Evolutionary conservation across 148 eudicot species (phyloP).

Genomic region (Cornus kousa): DNA sequence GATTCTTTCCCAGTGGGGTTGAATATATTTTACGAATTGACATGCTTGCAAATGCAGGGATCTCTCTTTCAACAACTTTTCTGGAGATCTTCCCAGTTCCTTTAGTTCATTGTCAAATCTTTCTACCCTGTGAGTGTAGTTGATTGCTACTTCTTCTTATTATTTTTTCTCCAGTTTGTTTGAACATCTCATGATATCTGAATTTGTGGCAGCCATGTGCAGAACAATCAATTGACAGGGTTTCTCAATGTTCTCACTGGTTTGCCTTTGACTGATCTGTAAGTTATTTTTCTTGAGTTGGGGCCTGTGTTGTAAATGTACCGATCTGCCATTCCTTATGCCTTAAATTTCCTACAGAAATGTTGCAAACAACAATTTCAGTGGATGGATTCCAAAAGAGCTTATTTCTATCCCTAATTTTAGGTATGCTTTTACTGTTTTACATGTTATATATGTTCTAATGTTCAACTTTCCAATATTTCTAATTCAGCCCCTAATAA

Average conservation of each 20-base stretch:
- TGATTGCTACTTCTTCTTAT: slow-evolving; percentile 10
- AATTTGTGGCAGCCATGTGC: slow-evolving; percentile 58
- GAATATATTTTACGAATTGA: background rate
- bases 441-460: background rate
- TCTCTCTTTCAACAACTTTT: slow-evolving; percentile 75
- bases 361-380: slow-evolving; percentile 84
- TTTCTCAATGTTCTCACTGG: slow-evolving; percentile 54
- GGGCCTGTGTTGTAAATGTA: background rate
- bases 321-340: background rate
- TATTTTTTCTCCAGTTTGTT: background rate
- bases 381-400: slow-evolving; percentile 87
- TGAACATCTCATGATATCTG: slow-evolving; percentile 22
- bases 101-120: slow-evolving; percentile 67
- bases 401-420: slow-evolving; percentile 71
- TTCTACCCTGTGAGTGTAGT: slow-evolving; percentile 75
- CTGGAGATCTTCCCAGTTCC: slow-evolving; percentile 80
- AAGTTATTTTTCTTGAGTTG: slow-evolving; percentile 30
- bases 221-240: slow-evolving; percentile 82
- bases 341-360: slow-evolving; percentile 48
- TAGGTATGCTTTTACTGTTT: slow-evolving; percentile 48
- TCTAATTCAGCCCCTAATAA: slow-evolving; percentile 9
- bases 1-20: too few species aligned
- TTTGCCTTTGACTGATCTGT: slow-evolving; percentile 82
- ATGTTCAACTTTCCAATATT: background rate
- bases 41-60: slow-evolving; percentile 57